Conservation (phyloP, 768 basidiomycete species). For the Podaxis rugospora region DNA sequence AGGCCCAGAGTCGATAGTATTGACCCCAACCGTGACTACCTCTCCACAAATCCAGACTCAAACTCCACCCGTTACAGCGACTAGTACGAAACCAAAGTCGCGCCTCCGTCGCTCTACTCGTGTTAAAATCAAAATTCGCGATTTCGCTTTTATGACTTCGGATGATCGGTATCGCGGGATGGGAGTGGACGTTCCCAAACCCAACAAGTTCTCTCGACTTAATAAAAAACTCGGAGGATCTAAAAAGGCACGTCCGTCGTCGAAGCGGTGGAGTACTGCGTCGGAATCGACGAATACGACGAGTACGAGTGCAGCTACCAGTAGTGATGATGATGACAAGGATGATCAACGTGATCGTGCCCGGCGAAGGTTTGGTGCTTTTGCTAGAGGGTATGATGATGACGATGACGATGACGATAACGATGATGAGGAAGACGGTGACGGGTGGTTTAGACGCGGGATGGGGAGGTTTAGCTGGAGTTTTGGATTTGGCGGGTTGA, state of each 20-base stretch:
- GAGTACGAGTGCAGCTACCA: neutral
- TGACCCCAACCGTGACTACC: neutral
- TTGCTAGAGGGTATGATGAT: conserved; percentile 7
- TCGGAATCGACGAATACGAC: neutral
- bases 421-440: conserved; percentile 22
- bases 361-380: conserved; percentile 7
- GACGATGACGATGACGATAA: conserved; percentile 18
- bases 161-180: conserved; percentile 36
- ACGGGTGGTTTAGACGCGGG: conserved; percentile 25
- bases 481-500: conserved; percentile 12
- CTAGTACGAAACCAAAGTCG: neutral
- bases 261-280: conserved; percentile 5
- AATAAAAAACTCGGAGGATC: conserved; percentile 18
- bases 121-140: conserved; percentile 34
- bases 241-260: conserved; percentile 5
- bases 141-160: conserved; percentile 31
- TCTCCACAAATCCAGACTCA: neutral
- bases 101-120: neutral
- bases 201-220: conserved; percentile 32
- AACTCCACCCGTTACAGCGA: neutral
- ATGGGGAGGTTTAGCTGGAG: conserved; percentile 23
- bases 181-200: conserved; percentile 35
- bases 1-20: neutral
- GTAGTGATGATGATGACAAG: conserved; percentile 20
- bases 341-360: conserved; percentile 18